Percentiles rank a stretch among this genome's conserved stretches.
Conservation (phyloP, 495 filamentous ascomycete genomes). For the Neurospora sp. region DNA sequence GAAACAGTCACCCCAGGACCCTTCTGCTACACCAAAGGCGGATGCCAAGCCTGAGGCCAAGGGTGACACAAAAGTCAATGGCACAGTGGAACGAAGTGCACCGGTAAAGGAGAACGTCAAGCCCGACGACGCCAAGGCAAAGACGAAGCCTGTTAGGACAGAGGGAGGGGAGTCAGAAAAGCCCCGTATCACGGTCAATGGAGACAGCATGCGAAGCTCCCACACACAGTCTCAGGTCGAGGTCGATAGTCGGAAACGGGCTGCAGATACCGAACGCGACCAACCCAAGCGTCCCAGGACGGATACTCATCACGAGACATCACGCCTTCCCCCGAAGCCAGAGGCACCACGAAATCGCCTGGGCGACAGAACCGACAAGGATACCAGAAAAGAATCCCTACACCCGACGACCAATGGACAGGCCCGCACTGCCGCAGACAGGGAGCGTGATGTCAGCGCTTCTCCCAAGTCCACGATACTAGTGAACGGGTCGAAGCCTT, state of each 20-base stretch:
- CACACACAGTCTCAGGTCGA: slow-evolving; percentile 17
- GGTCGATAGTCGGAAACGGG: slow-evolving; percentile 28
- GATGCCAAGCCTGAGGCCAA: slow-evolving; percentile 14
- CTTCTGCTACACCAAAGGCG: slow-evolving; percentile 3
- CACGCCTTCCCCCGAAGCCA: slow-evolving; percentile 16
- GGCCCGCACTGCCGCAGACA: slow-evolving; percentile 12
- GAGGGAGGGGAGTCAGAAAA: slow-evolving; percentile 15
- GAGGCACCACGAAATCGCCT: slow-evolving; percentile 14
- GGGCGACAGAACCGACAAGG: slow-evolving; percentile 20
- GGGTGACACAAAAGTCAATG: neutral
- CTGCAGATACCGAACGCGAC: slow-evolving; percentile 26
- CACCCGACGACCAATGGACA: slow-evolving; percentile 28
- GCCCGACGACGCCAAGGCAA: slow-evolving; percentile 10
- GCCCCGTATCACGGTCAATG: slow-evolving; percentile 16
- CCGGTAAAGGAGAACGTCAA: slow-evolving; percentile 7
- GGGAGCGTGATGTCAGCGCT: slow-evolving; percentile 22
- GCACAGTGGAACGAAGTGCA: slow-evolving; percentile 1
- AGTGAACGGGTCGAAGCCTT: slow-evolving; percentile 32
- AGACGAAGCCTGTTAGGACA: slow-evolving; percentile 18
- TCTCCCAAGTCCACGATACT: slow-evolving; percentile 33
- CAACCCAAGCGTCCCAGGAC: slow-evolving; percentile 28
- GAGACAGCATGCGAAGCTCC: slow-evolving; percentile 17
- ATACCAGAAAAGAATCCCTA: slow-evolving; percentile 12
- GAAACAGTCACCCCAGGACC: slow-evolving; percentile 13
- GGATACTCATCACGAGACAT: slow-evolving; percentile 20